phyloP scores from a whole-genome alignment of 768 basidiomycete species.

The Russula abietina region DNA sequence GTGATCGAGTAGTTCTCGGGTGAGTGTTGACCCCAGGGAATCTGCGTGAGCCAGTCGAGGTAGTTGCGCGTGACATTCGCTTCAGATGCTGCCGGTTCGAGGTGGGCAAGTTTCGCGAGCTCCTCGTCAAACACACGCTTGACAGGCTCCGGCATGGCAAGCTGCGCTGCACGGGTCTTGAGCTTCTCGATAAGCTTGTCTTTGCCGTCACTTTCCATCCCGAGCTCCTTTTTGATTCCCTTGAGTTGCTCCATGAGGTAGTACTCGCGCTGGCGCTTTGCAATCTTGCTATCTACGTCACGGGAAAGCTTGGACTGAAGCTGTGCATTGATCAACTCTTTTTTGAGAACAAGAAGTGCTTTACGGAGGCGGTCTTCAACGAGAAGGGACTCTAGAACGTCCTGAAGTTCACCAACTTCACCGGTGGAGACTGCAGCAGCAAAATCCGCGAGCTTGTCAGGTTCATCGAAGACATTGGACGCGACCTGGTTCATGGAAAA shows the following conservation, averaged over 20 bases:
- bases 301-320: constrained; percentile 87
- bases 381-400: constrained; percentile 79
- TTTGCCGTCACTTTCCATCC: constrained; percentile 93
- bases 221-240: constrained; percentile 93
- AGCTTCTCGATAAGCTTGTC: constrained; percentile 92
- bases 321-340: constrained; percentile 95
- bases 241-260: constrained; percentile 97
- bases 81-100: constrained; percentile 88
- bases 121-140: constrained; percentile 97
- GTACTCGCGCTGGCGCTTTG: constrained; percentile 89
- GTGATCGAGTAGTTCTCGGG: constrained; percentile 86
- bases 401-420: constrained; percentile 89
- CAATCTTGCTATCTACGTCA: constrained; percentile 92
- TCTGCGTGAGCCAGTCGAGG: constrained; percentile 89
- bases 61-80: constrained; percentile 94
- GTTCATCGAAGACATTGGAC: constrained; percentile 93
- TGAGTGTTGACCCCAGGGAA: constrained; percentile 96
- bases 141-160: constrained; percentile 88
- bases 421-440: constrained; percentile 93
- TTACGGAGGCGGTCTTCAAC: constrained; percentile 89
- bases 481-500: constrained; percentile 92
- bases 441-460: constrained; percentile 95
- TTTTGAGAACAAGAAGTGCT: constrained; percentile 89
- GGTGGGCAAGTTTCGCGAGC: constrained; percentile 77
- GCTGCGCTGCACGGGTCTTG: constrained; percentile 68